Evolutionary conservation across 768 basidiomycete species (phyloP), one percentile per base, ranked within the genome.

Genomic region (Mycena metata): DNA sequence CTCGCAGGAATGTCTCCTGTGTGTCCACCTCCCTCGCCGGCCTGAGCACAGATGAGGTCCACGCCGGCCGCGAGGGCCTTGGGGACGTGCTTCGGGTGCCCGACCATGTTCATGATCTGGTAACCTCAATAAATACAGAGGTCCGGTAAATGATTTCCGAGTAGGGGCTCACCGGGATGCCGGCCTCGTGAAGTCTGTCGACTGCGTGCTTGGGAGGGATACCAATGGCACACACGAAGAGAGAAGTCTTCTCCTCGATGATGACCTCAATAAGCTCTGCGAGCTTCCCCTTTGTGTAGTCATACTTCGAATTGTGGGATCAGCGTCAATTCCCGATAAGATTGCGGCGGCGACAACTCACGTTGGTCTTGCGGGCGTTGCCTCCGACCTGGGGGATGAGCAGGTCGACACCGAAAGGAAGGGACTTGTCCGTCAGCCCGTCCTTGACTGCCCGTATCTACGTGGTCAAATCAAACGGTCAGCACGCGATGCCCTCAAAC

Each of bases 1-100:
- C 91, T 91, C 3, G 92, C 91, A 1, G 96, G 89, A 16, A 91
- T 89, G 70, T 94, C 92, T 30, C 96, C 96, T 0, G 96, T 96
- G 83, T 90, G 90, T 19, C 94, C 94, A 59, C 95, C 95, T 49
- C 94, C 96, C 80, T 98, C 96, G 30, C 95, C 94, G 3, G 92
- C 96, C 80, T 97, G 96, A 9, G 95, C 95, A 74, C 96, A 98
- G 76, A 98, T 97, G 69, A 98, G 83, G 76, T 98, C 96, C 42
- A 94, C 92, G 42, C 96, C 96, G 43, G 84, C 91, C 6, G 87
- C 93, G 35, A 97, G 86, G 6, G 94, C 94, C 77, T 92, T 94
- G 54, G 82, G 72, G 51, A 93, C 93, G 76, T 96, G 94, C 76
- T 96, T 97, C n/a, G 96, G 95, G 76, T 96, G 94, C 21, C 96